Evolutionary conservation across 2,329 filamentous ascomycete genomes (phyloP).

Genomic region (Chaetomium olivaceum): DNA sequence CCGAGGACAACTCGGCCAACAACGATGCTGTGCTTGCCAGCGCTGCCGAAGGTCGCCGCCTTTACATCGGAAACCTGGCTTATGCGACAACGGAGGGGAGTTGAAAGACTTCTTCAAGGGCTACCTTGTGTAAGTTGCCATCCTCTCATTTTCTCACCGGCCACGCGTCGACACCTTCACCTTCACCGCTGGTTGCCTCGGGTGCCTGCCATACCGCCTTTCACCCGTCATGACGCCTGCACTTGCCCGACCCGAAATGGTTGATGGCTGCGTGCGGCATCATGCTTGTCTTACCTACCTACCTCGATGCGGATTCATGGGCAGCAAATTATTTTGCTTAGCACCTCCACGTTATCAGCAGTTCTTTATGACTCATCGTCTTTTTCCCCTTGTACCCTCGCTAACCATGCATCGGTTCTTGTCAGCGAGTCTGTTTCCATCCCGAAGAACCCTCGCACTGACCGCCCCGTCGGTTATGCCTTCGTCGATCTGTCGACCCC

Average conservation of each 20-base stretch:
- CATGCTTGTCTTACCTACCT: not conserved
- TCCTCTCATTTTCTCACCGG: conserved; percentile 8
- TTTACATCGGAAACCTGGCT: conserved; percentile 99
- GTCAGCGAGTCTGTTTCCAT: conserved; percentile 95
- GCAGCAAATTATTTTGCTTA: not conserved
- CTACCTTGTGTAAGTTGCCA: conserved; percentile 88
- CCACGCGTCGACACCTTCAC: conserved; percentile 6
- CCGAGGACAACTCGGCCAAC: conserved; percentile 62
- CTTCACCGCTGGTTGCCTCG: conserved; percentile 15
- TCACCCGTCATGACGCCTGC: not conserved
- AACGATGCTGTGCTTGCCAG: conserved; percentile 93
- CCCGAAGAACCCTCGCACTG: conserved; percentile 98
- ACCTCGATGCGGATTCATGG: not conserved
- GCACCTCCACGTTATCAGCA: not conserved
- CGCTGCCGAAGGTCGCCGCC: conserved; percentile 96
- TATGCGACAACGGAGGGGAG: conserved; percentile 99
- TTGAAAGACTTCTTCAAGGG: conserved; percentile 99
- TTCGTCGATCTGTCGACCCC: conserved; percentile 98
- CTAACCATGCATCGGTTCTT: conserved; percentile 39
- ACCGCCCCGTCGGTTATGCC: conserved; percentile 96
- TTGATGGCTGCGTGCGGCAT: not conserved
- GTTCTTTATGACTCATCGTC: not conserved
- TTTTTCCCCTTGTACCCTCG: conserved; percentile 8
- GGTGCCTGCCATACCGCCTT: not conserved
- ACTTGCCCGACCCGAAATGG: not conserved